These are phyloP conservation scores for Aspergillaceae sp. DNA, from an alignment of 2,329 filamentous ascomycete species.

Conservation along the genomic window DNA sequence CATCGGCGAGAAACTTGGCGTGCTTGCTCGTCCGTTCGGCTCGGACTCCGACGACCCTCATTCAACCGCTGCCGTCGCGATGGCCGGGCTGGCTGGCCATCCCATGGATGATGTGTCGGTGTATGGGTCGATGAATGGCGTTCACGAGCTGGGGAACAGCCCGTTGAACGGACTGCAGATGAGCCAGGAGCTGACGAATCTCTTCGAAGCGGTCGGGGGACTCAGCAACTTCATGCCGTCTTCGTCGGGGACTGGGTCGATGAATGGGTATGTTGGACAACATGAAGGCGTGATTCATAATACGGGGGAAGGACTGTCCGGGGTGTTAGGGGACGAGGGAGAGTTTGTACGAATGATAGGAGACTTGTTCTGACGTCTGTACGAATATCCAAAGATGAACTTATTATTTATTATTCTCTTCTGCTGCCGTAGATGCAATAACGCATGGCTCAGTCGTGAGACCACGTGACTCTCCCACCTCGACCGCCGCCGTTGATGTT, in stretches of 20 bases:
- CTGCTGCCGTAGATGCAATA: no score
- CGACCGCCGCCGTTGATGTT: background rate
- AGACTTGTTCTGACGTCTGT: constrained; percentile 45
- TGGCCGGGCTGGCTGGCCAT: constrained; percentile 57
- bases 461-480: background rate
- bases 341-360: constrained; percentile 52
- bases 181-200: constrained; percentile 51
- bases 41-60: constrained; percentile 46
- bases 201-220: constrained; percentile 56
- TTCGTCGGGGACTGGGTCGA: constrained; percentile 25
- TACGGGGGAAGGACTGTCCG: constrained; percentile 36
- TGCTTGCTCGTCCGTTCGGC: constrained; percentile 34
- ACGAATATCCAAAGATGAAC: no score
- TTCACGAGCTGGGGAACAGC: constrained; percentile 41
- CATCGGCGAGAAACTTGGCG: constrained; percentile 53
- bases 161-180: constrained; percentile 53
- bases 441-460: background rate
- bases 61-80: constrained; percentile 55
- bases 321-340: constrained; percentile 47
- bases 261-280: constrained; percentile 29
- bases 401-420: background rate
- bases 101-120: constrained; percentile 50
- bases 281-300: constrained; percentile 32
- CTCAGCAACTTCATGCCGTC: constrained; percentile 35
- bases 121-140: constrained; percentile 33